phyloP scores from a whole-genome alignment of 441 rosid genomes.

The Gossypium davidsonii region DNA sequence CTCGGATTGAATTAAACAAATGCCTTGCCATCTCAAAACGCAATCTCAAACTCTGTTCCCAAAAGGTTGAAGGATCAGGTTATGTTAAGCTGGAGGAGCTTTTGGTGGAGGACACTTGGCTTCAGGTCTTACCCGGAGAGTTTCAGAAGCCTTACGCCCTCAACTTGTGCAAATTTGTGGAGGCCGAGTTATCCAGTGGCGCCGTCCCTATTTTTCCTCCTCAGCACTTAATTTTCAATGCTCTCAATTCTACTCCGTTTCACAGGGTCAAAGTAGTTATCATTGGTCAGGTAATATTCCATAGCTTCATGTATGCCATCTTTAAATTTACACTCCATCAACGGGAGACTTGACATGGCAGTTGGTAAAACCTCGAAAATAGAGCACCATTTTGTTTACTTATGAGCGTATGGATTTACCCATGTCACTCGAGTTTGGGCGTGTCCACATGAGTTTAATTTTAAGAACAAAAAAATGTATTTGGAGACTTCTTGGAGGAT shows the following conservation, averaged over 20 bases:
- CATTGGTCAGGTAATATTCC: conserved; percentile 56
- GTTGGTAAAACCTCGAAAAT: no score
- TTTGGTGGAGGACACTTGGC: conserved; percentile 78
- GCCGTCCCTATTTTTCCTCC: conserved; percentile 59
- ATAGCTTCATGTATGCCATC: neutral
- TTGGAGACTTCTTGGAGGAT: no score
- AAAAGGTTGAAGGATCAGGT: conserved; percentile 43
- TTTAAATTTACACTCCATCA: neutral
- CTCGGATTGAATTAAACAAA: conserved; percentile 56
- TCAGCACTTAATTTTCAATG: conserved; percentile 70
- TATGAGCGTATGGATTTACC: neutral
- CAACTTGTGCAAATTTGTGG: conserved; percentile 52
- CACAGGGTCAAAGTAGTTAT: conserved; percentile 75
- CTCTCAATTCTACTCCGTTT: conserved; percentile 75
- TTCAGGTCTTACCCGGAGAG: conserved; percentile 64
- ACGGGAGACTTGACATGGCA: neutral
- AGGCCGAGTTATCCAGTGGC: conserved; percentile 39
- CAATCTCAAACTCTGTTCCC: conserved; percentile 58
- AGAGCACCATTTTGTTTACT: neutral
- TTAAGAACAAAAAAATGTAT: no score
- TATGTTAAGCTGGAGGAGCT: conserved; percentile 62
- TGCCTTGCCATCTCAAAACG: conserved; percentile 63
- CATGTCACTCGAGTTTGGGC: no score
- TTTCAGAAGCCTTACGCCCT: conserved; percentile 59
- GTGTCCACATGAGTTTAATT: no score